phyloP scores from a whole-genome alignment of 352 stramenopile species.

The Aphanomyces stellatus region DNA sequence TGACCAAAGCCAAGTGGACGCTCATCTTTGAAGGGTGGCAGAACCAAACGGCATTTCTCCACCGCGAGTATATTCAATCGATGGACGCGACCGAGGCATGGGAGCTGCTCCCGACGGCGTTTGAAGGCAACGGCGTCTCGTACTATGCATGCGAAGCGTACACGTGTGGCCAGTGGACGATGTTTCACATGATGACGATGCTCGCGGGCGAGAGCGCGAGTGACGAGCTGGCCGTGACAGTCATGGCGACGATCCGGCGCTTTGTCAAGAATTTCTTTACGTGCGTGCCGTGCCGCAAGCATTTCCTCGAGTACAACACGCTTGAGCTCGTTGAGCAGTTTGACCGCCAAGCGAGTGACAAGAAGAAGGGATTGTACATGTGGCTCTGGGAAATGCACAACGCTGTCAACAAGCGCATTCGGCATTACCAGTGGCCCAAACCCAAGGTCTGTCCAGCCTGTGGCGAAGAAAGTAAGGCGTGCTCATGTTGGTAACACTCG shows the following conservation, averaged over 20 bases:
- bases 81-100: slow-evolving; percentile 44
- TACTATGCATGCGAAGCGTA: slow-evolving; percentile 70
- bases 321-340: slow-evolving; percentile 58
- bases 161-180: slow-evolving; percentile 79
- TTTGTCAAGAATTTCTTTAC: slow-evolving; percentile 84
- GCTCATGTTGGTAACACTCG: neutral
- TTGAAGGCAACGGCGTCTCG: slow-evolving; percentile 45
- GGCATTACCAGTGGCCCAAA: slow-evolving; percentile 71
- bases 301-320: slow-evolving; percentile 73
- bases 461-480: slow-evolving; percentile 32
- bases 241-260: slow-evolving; percentile 62
- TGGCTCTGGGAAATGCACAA: slow-evolving; percentile 85
- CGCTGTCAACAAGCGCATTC: slow-evolving; percentile 66
- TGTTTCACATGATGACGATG: slow-evolving; percentile 83
- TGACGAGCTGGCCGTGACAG: slow-evolving; percentile 48
- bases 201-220: slow-evolving; percentile 37
- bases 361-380: slow-evolving; percentile 49
- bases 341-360: slow-evolving; percentile 51
- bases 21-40: slow-evolving; percentile 33
- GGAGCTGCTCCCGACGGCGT: slow-evolving; percentile 55
- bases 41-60: neutral
- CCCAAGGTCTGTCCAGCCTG: slow-evolving; percentile 59
- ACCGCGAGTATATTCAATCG: slow-evolving; percentile 27
- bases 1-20: slow-evolving; percentile 23
- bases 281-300: slow-evolving; percentile 63